phyloP scores from a whole-genome alignment of 2,329 filamentous ascomycete genomes.

The Fusarium sp. region DNA sequence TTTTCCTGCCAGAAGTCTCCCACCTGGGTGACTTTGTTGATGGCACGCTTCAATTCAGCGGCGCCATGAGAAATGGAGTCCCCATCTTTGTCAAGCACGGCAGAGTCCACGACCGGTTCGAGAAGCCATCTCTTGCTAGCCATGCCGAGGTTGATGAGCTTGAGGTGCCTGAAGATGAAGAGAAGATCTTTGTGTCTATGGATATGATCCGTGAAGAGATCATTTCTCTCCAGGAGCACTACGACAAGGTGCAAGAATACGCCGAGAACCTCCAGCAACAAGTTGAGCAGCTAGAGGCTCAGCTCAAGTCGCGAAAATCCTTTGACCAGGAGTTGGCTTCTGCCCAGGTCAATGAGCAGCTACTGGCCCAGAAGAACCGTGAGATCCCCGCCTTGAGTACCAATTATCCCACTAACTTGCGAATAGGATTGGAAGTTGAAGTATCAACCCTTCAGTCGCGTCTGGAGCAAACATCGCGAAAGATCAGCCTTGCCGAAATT shows the following conservation, averaged over 20 bases:
- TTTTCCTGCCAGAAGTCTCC: slow-evolving; percentile 65
- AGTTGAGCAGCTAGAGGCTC: slow-evolving; percentile 61
- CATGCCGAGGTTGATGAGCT: slow-evolving; percentile 65
- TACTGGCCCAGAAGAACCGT: slow-evolving; percentile 67
- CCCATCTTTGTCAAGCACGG: slow-evolving; percentile 68
- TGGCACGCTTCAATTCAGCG: slow-evolving; percentile 63
- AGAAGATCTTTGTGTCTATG: slow-evolving; percentile 70
- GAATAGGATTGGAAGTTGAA: slow-evolving; percentile 67
- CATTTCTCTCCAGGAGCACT: slow-evolving; percentile 65
- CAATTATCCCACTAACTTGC: background rate
- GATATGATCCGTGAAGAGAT: slow-evolving; percentile 72
- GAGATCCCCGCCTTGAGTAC: slow-evolving; percentile 48
- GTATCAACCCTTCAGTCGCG: slow-evolving; percentile 70
- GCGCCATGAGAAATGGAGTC: slow-evolving; percentile 63
- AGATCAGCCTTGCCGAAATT: slow-evolving; percentile 71
- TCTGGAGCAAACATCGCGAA: slow-evolving; percentile 71
- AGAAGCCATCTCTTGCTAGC: slow-evolving; percentile 47
- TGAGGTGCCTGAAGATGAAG: slow-evolving; percentile 64
- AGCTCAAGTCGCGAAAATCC: slow-evolving; percentile 59
- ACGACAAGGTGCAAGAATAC: slow-evolving; percentile 66
- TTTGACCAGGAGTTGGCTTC: slow-evolving; percentile 56
- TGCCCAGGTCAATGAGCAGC: slow-evolving; percentile 57
- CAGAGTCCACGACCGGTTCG: slow-evolving; percentile 58
- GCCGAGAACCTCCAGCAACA: slow-evolving; percentile 65
- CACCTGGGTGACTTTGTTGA: slow-evolving; percentile 69